Evolutionary conservation across 768 basidiomycete genomes (phyloP).

Genomic region (Phlebiopsis flavidoalba): DNA sequence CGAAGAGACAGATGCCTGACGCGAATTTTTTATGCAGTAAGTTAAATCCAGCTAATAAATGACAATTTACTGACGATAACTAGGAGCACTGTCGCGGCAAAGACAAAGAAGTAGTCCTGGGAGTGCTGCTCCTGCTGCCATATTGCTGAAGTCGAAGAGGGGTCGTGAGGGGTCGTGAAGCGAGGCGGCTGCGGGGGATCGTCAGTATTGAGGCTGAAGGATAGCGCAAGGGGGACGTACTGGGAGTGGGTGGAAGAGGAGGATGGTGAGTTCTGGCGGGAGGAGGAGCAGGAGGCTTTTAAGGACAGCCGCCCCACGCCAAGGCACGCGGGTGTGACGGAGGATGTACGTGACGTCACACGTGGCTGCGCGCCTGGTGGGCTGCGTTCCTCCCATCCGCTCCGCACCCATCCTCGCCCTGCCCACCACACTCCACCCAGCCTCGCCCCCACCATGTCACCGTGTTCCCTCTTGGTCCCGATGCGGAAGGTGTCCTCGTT

Average conservation of each 20-base stretch:
- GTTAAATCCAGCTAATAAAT: not conserved
- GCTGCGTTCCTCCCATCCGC: not conserved
- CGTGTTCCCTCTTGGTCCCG: not conserved
- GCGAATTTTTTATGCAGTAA: not conserved
- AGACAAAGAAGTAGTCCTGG: constrained; percentile 71
- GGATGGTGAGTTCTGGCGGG: not conserved
- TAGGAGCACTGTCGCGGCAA: constrained; percentile 65
- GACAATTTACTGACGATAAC: constrained; percentile 49
- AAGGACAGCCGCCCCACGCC: not conserved
- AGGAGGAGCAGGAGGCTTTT: not conserved
- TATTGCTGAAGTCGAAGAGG: constrained; percentile 7
- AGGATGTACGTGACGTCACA: not conserved
- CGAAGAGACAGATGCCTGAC: constrained; percentile 62
- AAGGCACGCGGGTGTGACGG: constrained; percentile 3
- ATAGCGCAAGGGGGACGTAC: not conserved
- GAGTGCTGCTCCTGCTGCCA: constrained; percentile 55
- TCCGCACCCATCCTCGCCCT: not conserved
- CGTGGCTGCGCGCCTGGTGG: not conserved
- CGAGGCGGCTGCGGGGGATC: not conserved
- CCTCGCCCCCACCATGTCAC: not conserved
- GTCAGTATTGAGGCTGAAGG: constrained; percentile 1
- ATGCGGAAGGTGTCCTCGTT: not conserved
- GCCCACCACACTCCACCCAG: not conserved
- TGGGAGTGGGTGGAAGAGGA: not conserved
- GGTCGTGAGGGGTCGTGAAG: constrained; percentile 10